Evolutionary conservation across 768 basidiomycete species (phyloP), one percentile per base, ranked within the genome.

Genomic region (Crassisporium funariophilum): DNA sequence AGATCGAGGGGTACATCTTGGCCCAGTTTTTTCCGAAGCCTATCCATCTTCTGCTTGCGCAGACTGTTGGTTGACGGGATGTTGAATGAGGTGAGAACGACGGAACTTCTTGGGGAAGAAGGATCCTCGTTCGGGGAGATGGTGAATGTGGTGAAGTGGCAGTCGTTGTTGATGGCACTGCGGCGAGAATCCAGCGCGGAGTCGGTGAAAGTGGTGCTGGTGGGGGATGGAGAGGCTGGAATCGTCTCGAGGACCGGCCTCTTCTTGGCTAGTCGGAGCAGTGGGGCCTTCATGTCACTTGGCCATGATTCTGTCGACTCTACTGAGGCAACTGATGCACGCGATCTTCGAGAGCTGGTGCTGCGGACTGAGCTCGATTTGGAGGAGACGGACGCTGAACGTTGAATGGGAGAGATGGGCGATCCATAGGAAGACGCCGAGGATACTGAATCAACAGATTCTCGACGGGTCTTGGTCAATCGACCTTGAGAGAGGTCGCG

Each of bases 41-140:
- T 71, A 39, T 84, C 83, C 73, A 88, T 79, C 63, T 86, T 88
- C 53, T 70, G 66, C 37, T 77, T 73, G 17, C 81, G 74, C 12
- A 72, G 38, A 35, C 63, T 58, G 15, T 63, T 67, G 3, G 72
- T 55, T 5, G 77, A 73, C 2, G 75, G 68, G 29, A 79, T 69
- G 17, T 55, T 55, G 59, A 78, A 74, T 1, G 61, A 56, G 4
- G 71, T 69, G 23, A 61, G 43, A 4, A 61, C 53, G n/a, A 70
- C 61, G 21, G 70, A 66, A 22, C 46, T 31, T 17, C 52, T 41
- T 6, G 60, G 35, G n/a, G 60, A 47, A 7, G 44, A 42, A n/a
- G n/a, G n/a, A 45, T 40, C 9, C 50, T 52, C 23, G 42, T 31
- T 25, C 5, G 46, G 6, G 23, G 35, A 16, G 42, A 45, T 43